Conservation (phyloP, 2,329 filamentous ascomycete genomes). For the Pyrenochaeta sp. region DNA sequence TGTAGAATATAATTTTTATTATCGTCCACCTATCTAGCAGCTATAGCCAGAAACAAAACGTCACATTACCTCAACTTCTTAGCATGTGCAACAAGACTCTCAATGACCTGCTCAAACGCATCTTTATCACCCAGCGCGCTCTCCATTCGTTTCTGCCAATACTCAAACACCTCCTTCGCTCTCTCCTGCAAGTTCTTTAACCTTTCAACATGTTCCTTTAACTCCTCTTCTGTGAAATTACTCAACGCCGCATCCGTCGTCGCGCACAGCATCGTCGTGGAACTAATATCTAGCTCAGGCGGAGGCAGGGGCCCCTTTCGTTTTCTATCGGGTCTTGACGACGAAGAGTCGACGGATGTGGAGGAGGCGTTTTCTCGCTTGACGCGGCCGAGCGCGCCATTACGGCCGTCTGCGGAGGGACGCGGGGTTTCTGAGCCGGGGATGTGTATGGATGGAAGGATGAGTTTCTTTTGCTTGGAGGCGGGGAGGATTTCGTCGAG, state of each 20-base stretch:
- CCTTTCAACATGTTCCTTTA: slow-evolving; percentile 74
- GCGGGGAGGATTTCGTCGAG: slow-evolving; percentile 96
- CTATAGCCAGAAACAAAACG: not conserved
- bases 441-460: slow-evolving; percentile 78
- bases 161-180: slow-evolving; percentile 81
- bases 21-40: not conserved
- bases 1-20: not conserved
- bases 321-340: slow-evolving; percentile 53
- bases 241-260: slow-evolving; percentile 84
- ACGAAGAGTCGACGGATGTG: slow-evolving; percentile 49
- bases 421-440: slow-evolving; percentile 49
- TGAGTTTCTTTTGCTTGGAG: slow-evolving; percentile 96
- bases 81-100: slow-evolving; percentile 92
- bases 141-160: slow-evolving; percentile 87
- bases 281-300: slow-evolving; percentile 80
- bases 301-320: slow-evolving; percentile 69
- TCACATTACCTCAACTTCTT: slow-evolving; percentile 75
- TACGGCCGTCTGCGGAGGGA: slow-evolving; percentile 50
- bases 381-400: slow-evolving; percentile 47
- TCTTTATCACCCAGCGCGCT: slow-evolving; percentile 90
- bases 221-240: slow-evolving; percentile 80
- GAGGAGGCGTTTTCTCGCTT: slow-evolving; percentile 51
- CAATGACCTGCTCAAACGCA: slow-evolving; percentile 95
- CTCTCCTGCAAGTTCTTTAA: slow-evolving; percentile 74
- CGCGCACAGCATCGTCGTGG: slow-evolving; percentile 78